These are phyloP conservation scores for Hypoxylon intermedium DNA, from an alignment of 495 filamentous ascomycete species.

Conservation along the genomic window DNA sequence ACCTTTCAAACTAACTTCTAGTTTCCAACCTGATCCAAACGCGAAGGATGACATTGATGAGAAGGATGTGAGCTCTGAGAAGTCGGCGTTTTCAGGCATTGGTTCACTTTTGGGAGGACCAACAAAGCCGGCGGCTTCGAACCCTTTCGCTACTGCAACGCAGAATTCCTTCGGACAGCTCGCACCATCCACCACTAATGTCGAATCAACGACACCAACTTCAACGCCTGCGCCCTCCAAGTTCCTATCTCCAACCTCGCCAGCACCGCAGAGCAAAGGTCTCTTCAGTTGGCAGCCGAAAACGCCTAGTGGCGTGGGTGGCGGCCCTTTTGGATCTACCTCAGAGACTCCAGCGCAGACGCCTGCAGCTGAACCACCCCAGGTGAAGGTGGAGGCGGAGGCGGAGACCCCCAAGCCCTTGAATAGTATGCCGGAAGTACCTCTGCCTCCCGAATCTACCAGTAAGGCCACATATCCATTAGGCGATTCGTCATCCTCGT, in stretches of 20 bases:
- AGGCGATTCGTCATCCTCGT: conserved; percentile 72
- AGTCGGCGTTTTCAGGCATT: conserved; percentile 65
- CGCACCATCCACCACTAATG: conserved; percentile 32
- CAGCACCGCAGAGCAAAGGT: conserved; percentile 21
- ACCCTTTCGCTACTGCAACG: conserved; percentile 23
- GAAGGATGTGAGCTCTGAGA: conserved; percentile 45
- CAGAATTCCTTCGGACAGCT: conserved; percentile 42
- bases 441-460: conserved; percentile 79
- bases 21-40: conserved; percentile 78
- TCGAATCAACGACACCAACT: conserved; percentile 64
- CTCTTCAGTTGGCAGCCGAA: conserved; percentile 36
- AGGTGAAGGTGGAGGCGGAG: conserved; percentile 49
- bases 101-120: conserved; percentile 57
- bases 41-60: conserved; percentile 63
- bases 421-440: conserved; percentile 54
- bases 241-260: conserved; percentile 40
- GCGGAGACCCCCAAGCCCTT: conserved; percentile 39
- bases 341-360: conserved; percentile 29
- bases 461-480: conserved; percentile 69
- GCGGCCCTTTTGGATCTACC: conserved; percentile 6
- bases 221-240: conserved; percentile 59
- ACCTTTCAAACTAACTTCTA: conserved; percentile 76
- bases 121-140: conserved; percentile 43
- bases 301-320: conserved; percentile 21
- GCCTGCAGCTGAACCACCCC: conserved; percentile 33